These are phyloP conservation scores for Viola pubescens DNA, from an alignment of 441 rosid genomes.

Conservation along the genomic window DNA sequence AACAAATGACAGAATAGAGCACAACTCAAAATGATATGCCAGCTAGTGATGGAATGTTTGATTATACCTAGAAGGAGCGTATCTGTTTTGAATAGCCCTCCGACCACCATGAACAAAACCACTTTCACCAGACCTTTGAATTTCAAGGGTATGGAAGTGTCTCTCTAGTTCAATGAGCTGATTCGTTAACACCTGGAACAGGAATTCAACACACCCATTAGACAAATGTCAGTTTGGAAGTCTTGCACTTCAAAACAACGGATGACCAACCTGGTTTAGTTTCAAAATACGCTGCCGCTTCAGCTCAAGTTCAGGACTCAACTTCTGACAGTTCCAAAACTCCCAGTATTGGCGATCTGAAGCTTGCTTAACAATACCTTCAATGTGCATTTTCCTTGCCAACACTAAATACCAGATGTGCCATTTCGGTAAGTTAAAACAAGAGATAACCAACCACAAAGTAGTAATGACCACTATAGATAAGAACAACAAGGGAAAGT, in stretches of 20 bases:
- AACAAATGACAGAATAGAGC: too few species aligned
- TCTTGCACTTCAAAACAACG: conserved; percentile 13
- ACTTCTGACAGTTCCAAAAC: conserved; percentile 80
- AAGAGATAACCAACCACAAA: background rate
- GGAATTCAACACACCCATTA: conserved; percentile 14
- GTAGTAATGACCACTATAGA: too few species aligned
- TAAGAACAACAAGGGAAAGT: too few species aligned
- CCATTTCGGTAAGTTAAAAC: conserved; percentile 7
- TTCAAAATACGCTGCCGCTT: conserved; percentile 56
- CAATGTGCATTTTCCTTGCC: conserved; percentile 70
- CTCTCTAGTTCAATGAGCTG: conserved; percentile 81
- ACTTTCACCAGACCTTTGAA: conserved; percentile 62
- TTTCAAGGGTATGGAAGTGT: conserved; percentile 81
- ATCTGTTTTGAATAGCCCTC: conserved; percentile 42
- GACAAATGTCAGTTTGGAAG: conserved; percentile 12
- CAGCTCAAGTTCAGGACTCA: conserved; percentile 78
- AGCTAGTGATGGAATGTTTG: background rate
- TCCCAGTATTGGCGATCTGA: conserved; percentile 77
- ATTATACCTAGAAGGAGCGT: conserved; percentile 60
- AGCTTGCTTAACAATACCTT: conserved; percentile 83
- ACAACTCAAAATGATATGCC: background rate
- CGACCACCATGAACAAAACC: conserved; percentile 36
- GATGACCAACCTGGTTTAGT: conserved; percentile 54
- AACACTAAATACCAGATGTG: conserved; percentile 48
- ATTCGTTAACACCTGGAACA: conserved; percentile 69